Evolutionary conservation across 192 early-diverging fungal species (phyloP), one percentile per base, ranked within the genome.

Genomic region (Coemansia sp.): DNA sequence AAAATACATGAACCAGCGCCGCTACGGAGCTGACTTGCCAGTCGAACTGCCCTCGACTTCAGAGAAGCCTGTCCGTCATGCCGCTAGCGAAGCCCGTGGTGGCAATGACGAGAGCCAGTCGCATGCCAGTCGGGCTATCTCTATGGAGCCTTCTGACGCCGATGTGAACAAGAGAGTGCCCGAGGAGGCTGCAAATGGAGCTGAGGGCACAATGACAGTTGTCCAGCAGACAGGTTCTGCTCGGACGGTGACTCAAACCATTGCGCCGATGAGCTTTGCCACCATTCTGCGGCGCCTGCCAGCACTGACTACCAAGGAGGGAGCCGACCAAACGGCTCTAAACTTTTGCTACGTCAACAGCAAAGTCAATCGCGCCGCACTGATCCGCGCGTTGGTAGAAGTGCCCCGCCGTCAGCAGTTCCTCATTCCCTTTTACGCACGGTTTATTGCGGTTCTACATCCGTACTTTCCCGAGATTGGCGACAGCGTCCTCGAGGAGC

Each of bases 341-440:
- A 93, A 97, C 38, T 97, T 99, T 85, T 95, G 94, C 77, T 98
- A 90, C 71, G 74, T 95, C 10, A 98, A 98, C 82, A 90, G 85
- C 40, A 96, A 94, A 59, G 76, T 71, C 16, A 89, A 92, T 12
- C 85, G 96, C 46, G 93, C 89, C 18, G 87, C 87, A 43, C 85
- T 99, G 11, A 85, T 93, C n/a, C 89, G 89, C 61, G 88, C 90
- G 1, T 76, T 99, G 22, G 68, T 93, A 0, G 87, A 87, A 31
- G 93, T 98, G 11, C 93, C 94, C 24, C 89, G 95, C 16, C 85
- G 90, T 36, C 87, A 96, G 42, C 74, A 92, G 34, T 96, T 95
- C 54, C 72, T 98, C 15, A 76, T 99, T 18, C 95, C 98, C 6
- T 96, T 95, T 72, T 97, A 97, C 76, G 86, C 92, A 12, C 89